These are phyloP conservation scores for Sugiyamaella floridensis DNA, from an alignment of 805 yeast species.

Conservation along the genomic window DNA sequence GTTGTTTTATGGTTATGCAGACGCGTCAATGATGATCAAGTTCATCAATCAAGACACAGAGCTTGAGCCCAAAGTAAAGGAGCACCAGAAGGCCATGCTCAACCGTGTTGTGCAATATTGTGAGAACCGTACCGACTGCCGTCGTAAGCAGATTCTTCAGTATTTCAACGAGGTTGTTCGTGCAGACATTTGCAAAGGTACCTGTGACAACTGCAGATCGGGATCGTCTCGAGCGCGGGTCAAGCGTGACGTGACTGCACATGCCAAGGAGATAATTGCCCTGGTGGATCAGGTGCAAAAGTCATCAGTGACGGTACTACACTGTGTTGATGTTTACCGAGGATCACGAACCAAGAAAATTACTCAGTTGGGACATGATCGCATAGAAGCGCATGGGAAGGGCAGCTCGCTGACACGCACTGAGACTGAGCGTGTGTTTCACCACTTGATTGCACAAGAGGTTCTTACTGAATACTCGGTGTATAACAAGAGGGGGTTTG, in stretches of 20 bases:
- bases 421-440: constrained; percentile 68
- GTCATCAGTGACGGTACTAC: constrained; percentile 59
- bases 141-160: constrained; percentile 80
- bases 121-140: constrained; percentile 83
- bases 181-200: constrained; percentile 47
- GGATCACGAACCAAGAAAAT: constrained; percentile 65
- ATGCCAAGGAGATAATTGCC: constrained; percentile 51
- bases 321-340: constrained; percentile 75
- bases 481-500: constrained; percentile 69
- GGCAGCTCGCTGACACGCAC: background rate
- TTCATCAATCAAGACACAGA: constrained; percentile 71
- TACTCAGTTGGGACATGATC: constrained; percentile 54
- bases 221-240: constrained; percentile 20
- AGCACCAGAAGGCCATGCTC: constrained; percentile 68
- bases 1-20: constrained; percentile 72
- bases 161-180: constrained; percentile 84
- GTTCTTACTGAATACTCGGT: constrained; percentile 65
- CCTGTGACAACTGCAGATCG: constrained; percentile 79
- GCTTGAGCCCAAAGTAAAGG: constrained; percentile 54
- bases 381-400: constrained; percentile 41
- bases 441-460: constrained; percentile 61
- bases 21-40: constrained; percentile 66
- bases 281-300: constrained; percentile 50
- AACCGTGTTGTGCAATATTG: constrained; percentile 85
- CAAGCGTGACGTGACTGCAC: constrained; percentile 55